Base-by-base conservation (phyloP, 768 basidiomycete species). In the Hygrophoropsis aurantiaca region DNA sequence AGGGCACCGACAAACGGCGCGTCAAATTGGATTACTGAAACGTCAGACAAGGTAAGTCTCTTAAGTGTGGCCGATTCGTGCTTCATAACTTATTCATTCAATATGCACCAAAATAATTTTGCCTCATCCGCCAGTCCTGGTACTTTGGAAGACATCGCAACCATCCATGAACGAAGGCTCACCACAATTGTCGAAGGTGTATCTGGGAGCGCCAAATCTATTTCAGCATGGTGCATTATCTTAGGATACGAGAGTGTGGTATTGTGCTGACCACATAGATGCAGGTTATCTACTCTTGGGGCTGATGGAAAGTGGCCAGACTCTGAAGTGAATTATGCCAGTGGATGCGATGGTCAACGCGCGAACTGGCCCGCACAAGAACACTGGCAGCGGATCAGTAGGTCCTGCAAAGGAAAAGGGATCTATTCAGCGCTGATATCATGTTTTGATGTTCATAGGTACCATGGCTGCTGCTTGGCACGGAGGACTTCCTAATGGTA, bases 281-380 rank as follows among this genome's bases (percentile, higher is more conserved):
- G 3, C 43, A 82, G 80, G 78, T 48, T 80, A 20, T 59, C 69
- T 25, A 73, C 75, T 26, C 73, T 82, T 15, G 71, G 71, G 13
- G n/a, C 66, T 10, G 63, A 68, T 57, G 79, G 77, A 5, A 75
- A 75, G 59, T 82, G 81, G 81, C 77, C 79, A 1, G 77, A 79
- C 54, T 59, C 67, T 3, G 68, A 74, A 36, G 69, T 87, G 15
- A 74, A 86, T 55, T 85, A 85, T 54, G 74, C 79, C 0, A 71
- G 80, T 18, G 85, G 85, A 6, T 87, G 85, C 51, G 58, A 61
- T 34, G 85, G 81, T 5, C 74, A 74, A 45, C 71, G 78, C 10
- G 84, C 84, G 5, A 87, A 83, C 53, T 87, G 85, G 85, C 84
- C 83, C 8, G 84, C 84, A 11, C 71, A 80, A 59, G 60, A 52